A percentile compares a stretch with the other conserved stretches of the same genome.
Conservation (phyloP, 2,329 filamentous ascomycete genomes). For the Pestalotiopsis sp. region DNA sequence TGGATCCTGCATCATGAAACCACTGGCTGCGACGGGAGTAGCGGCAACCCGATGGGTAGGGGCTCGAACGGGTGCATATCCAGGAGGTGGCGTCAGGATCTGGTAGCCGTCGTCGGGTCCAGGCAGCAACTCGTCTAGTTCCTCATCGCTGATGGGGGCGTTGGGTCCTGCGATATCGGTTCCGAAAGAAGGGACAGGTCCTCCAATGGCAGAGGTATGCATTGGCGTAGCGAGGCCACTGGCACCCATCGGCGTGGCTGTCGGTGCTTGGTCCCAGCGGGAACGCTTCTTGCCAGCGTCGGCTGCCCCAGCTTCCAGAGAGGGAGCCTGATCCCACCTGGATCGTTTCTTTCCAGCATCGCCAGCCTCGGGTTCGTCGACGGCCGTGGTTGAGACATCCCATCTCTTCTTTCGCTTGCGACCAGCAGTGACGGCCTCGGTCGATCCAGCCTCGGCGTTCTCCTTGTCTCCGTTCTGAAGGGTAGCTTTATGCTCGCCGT, state of each 20-base stretch:
- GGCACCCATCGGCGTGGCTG: slow-evolving; percentile 74
- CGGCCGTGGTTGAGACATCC: slow-evolving; percentile 71
- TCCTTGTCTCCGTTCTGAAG: slow-evolving; percentile 78
- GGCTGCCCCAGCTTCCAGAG: slow-evolving; percentile 47
- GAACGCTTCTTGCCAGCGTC: slow-evolving; percentile 75
- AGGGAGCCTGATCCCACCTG: slow-evolving; percentile 84
- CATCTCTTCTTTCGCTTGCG: slow-evolving; percentile 93
- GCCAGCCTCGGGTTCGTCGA: slow-evolving; percentile 52
- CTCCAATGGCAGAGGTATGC: slow-evolving; percentile 67
- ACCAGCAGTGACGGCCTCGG: slow-evolving; percentile 61
- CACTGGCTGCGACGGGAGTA: slow-evolving; percentile 75
- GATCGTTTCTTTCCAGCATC: slow-evolving; percentile 69
- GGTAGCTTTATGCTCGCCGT: slow-evolving; percentile 68
- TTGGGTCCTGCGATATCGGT: slow-evolving; percentile 81
- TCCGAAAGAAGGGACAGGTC: slow-evolving; percentile 69
- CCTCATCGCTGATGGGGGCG: slow-evolving; percentile 85
- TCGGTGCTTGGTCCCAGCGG: slow-evolving; percentile 89
- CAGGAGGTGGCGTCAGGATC: slow-evolving; percentile 84
- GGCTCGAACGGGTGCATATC: slow-evolving; percentile 83
- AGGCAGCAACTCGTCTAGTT: slow-evolving; percentile 89
- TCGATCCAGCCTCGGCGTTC: slow-evolving; percentile 69
- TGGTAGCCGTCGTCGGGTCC: slow-evolving; percentile 90
- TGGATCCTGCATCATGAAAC: slow-evolving; percentile 98
- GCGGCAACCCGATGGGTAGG: slow-evolving; percentile 75
- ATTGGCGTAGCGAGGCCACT: slow-evolving; percentile 78